These are phyloP conservation scores for Cyclotella choctawhatcheeana DNA, from an alignment of 108 stramenopile genomes.

Conservation along the genomic window DNA sequence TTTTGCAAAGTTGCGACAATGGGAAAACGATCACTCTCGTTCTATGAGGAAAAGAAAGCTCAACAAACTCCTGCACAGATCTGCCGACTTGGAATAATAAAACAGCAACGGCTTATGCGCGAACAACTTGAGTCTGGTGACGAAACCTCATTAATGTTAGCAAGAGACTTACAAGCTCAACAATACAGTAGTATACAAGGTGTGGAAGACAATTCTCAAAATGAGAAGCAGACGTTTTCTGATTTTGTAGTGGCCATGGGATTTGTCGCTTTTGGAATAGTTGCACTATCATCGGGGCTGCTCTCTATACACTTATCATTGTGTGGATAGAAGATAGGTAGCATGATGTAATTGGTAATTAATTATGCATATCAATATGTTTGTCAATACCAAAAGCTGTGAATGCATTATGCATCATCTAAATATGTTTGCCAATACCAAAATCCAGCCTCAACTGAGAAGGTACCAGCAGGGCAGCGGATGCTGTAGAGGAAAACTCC, in stretches of 20 bases:
- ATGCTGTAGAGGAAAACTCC: no score
- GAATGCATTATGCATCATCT: no score
- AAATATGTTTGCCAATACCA: no score
- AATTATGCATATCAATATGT: no score
- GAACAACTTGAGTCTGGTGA: conserved; percentile 32
- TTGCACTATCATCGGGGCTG: conserved; percentile 73
- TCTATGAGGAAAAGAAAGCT: conserved; percentile 62
- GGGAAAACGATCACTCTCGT: conserved; percentile 56
- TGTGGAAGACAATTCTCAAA: conserved; percentile 62
- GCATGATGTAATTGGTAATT: no score
- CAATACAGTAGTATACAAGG: conserved; percentile 10
- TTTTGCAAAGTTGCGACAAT: conserved; percentile 66
- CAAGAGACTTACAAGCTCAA: conserved; percentile 40
- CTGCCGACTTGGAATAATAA: conserved; percentile 68
- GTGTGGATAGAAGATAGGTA: no score
- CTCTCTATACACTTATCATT: no score
- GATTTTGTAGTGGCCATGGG: conserved; percentile 79
- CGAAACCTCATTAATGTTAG: conserved; percentile 23
- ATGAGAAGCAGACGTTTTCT: conserved; percentile 51
- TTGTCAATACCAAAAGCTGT: no score
- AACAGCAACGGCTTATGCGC: not conserved
- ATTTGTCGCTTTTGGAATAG: conserved; percentile 67
- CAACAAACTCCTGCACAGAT: conserved; percentile 81
- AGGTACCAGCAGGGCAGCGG: no score
- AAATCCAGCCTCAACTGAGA: no score